Conservation (phyloP, 108 stramenopile species). For the Nannochloropsis salina region DNA sequence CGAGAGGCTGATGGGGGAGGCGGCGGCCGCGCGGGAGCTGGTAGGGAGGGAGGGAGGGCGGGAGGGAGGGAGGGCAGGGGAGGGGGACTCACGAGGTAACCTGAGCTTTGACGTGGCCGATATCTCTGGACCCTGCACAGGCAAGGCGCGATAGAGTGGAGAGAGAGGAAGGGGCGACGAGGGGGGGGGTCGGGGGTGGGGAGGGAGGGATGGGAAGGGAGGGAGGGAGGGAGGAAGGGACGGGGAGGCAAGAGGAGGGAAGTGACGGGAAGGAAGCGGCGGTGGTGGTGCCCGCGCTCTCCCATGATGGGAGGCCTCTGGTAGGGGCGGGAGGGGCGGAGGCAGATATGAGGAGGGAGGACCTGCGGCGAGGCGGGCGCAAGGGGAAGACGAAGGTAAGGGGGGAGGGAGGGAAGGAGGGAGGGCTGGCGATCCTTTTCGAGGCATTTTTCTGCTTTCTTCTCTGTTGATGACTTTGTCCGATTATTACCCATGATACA, state of each 20-base stretch:
- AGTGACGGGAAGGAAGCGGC: too few species aligned
- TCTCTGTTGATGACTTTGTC: too few species aligned
- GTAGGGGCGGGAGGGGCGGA: conserved; percentile 23
- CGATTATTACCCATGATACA: too few species aligned
- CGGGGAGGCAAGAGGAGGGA: too few species aligned
- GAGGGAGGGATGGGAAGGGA: neutral
- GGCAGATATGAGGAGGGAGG: conserved; percentile 21
- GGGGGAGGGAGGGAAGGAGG: too few species aligned
- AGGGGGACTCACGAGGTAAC: neutral
- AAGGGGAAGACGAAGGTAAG: too few species aligned
- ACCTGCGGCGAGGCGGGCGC: neutral
- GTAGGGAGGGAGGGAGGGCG: neutral
- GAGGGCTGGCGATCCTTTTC: too few species aligned
- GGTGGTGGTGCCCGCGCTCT: neutral
- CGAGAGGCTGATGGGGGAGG: conserved; percentile 32
- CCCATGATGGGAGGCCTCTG: conserved; percentile 25
- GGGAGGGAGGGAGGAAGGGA: too few species aligned
- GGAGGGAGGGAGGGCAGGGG: neutral
- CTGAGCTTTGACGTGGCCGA: conserved; percentile 24
- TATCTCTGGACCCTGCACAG: neutral
- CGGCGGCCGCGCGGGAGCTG: neutral
- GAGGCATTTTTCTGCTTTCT: too few species aligned
- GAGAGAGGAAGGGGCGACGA: conserved; percentile 24
- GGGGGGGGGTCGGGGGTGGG: neutral
- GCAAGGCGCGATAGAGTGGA: conserved; percentile 21